phyloP scores from a whole-genome alignment of 805 yeast genomes.

The Saturnispora diversa region DNA sequence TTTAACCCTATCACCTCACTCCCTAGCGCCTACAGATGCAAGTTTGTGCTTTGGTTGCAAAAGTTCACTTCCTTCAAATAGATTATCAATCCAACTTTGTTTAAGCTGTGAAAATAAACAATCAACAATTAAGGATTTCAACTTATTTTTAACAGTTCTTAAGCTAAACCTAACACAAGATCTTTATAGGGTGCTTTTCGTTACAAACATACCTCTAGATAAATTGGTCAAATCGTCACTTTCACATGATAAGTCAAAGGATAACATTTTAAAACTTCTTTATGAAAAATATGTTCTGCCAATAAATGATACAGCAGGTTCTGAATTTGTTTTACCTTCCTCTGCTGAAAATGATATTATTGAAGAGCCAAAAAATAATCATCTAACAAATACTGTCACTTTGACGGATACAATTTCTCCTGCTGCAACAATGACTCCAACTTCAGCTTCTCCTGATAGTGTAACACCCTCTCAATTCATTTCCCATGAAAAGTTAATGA shows the following conservation, averaged over 20 bases:
- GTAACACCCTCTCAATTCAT: constrained; percentile 4
- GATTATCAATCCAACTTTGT: constrained; percentile 20
- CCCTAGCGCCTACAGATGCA: constrained; percentile 12
- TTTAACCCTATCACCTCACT: constrained; percentile 11
- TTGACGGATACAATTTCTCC: constrained; percentile 10
- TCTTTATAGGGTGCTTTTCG: constrained; percentile 21
- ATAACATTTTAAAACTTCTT: constrained; percentile 19
- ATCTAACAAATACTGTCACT: neutral
- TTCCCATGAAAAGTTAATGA: neutral
- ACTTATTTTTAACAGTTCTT: constrained; percentile 22
- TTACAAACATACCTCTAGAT: constrained; percentile 18
- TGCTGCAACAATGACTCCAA: constrained; percentile 9
- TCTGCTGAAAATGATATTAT: constrained; percentile 12
- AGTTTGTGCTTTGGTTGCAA: constrained; percentile 16
- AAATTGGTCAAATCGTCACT: constrained; percentile 19
- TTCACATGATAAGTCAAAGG: constrained; percentile 19
- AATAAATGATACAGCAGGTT: constrained; percentile 25
- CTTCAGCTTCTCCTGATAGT: neutral
- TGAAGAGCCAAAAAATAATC: constrained; percentile 5
- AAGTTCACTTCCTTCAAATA: constrained; percentile 8
- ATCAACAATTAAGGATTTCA: constrained; percentile 21
- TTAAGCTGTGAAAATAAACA: constrained; percentile 20
- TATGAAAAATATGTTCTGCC: constrained; percentile 26
- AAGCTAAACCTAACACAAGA: constrained; percentile 21
- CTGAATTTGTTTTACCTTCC: constrained; percentile 22